These are phyloP conservation scores for Plasmopara halstedii DNA, from an alignment of 352 stramenopile species.

Conservation along the genomic window DNA sequence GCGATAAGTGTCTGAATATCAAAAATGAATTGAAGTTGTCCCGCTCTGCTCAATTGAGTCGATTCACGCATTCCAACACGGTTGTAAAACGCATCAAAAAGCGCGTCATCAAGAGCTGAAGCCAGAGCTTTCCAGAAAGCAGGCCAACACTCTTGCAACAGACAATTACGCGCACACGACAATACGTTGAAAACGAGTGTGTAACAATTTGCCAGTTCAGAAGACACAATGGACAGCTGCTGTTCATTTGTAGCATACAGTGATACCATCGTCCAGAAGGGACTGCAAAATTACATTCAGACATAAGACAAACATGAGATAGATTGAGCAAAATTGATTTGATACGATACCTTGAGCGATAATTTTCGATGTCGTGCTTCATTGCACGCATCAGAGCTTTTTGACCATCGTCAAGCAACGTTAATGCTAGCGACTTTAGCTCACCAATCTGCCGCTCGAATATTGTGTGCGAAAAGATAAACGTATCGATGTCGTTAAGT, in stretches of 20 bases:
- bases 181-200: constrained; percentile 23
- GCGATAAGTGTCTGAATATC: constrained; percentile 30
- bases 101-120: constrained; percentile 25
- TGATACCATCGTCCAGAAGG: constrained; percentile 17
- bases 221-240: constrained; percentile 21
- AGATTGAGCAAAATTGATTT: neutral
- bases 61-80: constrained; percentile 1
- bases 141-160: constrained; percentile 22
- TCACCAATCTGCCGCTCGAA: constrained; percentile 56
- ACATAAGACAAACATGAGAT: neutral
- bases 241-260: constrained; percentile 10
- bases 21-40: constrained; percentile 28
- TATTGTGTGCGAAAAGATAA: constrained; percentile 65
- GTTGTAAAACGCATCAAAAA: constrained; percentile 29
- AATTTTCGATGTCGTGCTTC: constrained; percentile 29
- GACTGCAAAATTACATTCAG: constrained; percentile 6
- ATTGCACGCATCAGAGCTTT: constrained; percentile 17
- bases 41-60: constrained; percentile 14
- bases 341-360: constrained; percentile 16
- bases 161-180: constrained; percentile 9
- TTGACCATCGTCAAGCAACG: constrained; percentile 24
- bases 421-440: constrained; percentile 27
- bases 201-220: constrained; percentile 28
- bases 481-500: constrained; percentile 36
- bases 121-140: constrained; percentile 31